Evolutionary conservation across 2,329 filamentous ascomycete genomes (phyloP), one percentile per base, ranked within the genome.

Genomic region (Fusarium chlamydosporum): DNA sequence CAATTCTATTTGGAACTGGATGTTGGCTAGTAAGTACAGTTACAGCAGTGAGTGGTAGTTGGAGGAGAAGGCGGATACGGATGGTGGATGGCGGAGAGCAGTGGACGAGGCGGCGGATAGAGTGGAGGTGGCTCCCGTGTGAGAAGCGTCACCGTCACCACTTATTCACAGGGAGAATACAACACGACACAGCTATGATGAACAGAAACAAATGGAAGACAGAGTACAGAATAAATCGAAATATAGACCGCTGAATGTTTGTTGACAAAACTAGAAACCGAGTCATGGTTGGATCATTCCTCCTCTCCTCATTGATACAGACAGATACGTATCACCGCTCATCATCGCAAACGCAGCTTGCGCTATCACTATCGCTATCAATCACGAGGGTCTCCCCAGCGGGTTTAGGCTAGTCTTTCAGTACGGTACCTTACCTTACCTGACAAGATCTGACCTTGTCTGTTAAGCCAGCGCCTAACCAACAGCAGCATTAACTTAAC

Each of bases 61-160:
- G 55, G 61, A 57, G 65, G 57, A 60, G 72, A 65, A 56, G 54
- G 38, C 50, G 61, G 71, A 67, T 63, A 34, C 50, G 61, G 71
- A 67, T 63, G 57, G 59, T 56, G 61, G 71, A 73, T 62, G 56
- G 67, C 55, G 70, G 69, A 73, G 71, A 70, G 58, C 56, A 69
- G 59, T 68, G 45, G 59, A 59, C 54, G 53, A 61, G 59, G 48
- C 65, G 59, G 48, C 65, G 70, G 71, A 62, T 69, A 66, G 55
- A 62, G 72, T 71, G 71, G 72, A 75, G 72, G 73, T 63, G 61
- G 59, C 51, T 68, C 65, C 66, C 52, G 61, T 64, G 41, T 64
- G 41, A 57, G 51, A 63, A 58, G 60, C 50, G 57, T 73, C 73
- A 68, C 72, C 72, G 72, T 74, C 70, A 75, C 71, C 67, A 72